A percentile compares a stretch with the other conserved stretches of the same genome.
phyloP scores from a whole-genome alignment of 352 stramenopile genomes.

The Pythium insidiosum region DNA sequence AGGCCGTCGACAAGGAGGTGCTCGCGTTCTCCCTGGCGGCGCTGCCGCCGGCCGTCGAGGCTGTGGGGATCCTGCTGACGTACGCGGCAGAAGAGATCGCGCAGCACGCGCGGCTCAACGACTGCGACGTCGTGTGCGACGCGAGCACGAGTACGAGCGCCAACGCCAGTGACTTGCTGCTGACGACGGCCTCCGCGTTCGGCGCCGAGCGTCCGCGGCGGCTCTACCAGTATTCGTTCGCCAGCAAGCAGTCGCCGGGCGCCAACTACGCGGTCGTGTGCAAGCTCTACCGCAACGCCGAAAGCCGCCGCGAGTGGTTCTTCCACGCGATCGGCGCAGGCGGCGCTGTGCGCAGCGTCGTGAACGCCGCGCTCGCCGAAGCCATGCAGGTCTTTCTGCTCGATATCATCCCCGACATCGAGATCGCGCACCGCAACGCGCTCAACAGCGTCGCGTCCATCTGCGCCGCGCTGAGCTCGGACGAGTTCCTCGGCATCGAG shows the following conservation, averaged over 20 bases:
- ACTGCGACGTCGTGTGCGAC: constrained; percentile 36
- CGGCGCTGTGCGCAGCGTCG: constrained; percentile 28
- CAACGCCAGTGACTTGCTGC: constrained; percentile 5
- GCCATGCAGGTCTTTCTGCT: constrained; percentile 52
- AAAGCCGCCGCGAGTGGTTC: constrained; percentile 23
- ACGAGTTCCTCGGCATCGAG: constrained; percentile 53
- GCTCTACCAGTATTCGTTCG: no score
- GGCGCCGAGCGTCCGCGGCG: constrained; percentile 16
- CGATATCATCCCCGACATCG: constrained; percentile 62
- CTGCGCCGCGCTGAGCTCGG: constrained; percentile 45
- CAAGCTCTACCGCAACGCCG: constrained; percentile 41
- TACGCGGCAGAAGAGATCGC: constrained; percentile 47
- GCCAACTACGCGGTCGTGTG: constrained; percentile 36
- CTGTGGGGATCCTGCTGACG: constrained; percentile 33
- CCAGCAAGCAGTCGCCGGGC: no score
- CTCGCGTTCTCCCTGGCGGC: constrained; percentile 26
- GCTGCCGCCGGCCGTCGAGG: constrained; percentile 38
- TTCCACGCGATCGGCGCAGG: constrained; percentile 30
- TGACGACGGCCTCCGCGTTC: constrained; percentile 2
- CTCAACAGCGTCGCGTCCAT: constrained; percentile 52
- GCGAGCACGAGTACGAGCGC: constrained; percentile 5
- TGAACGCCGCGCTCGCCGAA: constrained; percentile 34
- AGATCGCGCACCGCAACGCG: constrained; percentile 50
- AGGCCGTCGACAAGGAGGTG: constrained; percentile 31
- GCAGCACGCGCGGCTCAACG: constrained; percentile 26